These are phyloP conservation scores for Mycosphaerella arachidis DNA, from an alignment of 2,329 filamentous ascomycete species.

Conservation along the genomic window DNA sequence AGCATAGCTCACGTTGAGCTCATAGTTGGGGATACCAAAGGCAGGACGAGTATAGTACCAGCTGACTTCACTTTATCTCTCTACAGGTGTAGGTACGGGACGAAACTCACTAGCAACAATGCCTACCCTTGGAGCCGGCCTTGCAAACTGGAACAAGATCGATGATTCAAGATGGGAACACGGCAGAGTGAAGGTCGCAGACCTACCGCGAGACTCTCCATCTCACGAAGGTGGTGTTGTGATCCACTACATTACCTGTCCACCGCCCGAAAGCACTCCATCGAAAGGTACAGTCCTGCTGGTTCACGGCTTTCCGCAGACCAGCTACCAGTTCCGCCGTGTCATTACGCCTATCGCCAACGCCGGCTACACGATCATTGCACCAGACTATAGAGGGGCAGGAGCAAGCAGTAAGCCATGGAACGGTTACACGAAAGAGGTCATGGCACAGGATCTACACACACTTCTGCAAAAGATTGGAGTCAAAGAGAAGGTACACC, in stretches of 20 bases:
- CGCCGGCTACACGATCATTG: slow-evolving; percentile 23
- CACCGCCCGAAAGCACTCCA: slow-evolving; percentile 8
- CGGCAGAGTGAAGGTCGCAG: slow-evolving; percentile 11
- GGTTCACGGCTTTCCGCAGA: slow-evolving; percentile 48
- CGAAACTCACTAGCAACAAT: slow-evolving; percentile 4
- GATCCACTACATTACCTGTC: slow-evolving; percentile 27
- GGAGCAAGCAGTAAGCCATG: slow-evolving; percentile 10
- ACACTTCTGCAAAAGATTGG: slow-evolving; percentile 32
- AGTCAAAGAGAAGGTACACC: slow-evolving; percentile 31
- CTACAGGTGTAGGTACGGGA: background rate
- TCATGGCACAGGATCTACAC: slow-evolving; percentile 40
- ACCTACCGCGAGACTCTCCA: slow-evolving; percentile 8
- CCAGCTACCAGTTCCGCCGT: slow-evolving; percentile 43
- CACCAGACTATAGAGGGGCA: slow-evolving; percentile 17
- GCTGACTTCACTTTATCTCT: background rate
- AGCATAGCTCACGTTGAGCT: background rate
- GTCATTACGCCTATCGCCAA: slow-evolving; percentile 36
- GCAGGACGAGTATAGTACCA: background rate
- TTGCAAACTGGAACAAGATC: slow-evolving; percentile 10
- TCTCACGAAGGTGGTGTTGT: slow-evolving; percentile 18
- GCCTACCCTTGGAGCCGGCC: slow-evolving; percentile 10
- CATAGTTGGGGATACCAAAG: background rate
- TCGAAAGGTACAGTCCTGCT: slow-evolving; percentile 39
- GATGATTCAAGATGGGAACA: slow-evolving; percentile 13
- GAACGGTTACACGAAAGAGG: slow-evolving; percentile 39